A percentile compares a stretch with the other conserved stretches of the same genome.
Conservation (phyloP, 352 stramenopile species). For the Phytophthora pseudosyringae region DNA sequence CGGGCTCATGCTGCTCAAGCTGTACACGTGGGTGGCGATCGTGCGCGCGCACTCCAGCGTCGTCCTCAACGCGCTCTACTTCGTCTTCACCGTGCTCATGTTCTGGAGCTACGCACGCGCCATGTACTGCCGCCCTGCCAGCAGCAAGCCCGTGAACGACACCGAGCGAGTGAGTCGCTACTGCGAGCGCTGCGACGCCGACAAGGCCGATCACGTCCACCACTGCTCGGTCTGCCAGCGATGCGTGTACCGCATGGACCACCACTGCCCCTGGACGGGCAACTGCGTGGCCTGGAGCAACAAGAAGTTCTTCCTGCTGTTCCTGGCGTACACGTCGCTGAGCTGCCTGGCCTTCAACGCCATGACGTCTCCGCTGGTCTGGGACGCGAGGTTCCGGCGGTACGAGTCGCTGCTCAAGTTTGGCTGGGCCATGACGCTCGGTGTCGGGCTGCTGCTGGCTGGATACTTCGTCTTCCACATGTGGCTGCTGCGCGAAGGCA, state of each 20-base stretch:
- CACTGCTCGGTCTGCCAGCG: slow-evolving; percentile 80
- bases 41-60: slow-evolving; percentile 33
- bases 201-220: slow-evolving; percentile 67
- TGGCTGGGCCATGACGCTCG: slow-evolving; percentile 56
- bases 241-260: slow-evolving; percentile 88
- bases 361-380: slow-evolving; percentile 46
- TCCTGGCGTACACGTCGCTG: slow-evolving; percentile 75
- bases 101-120: slow-evolving; percentile 78
- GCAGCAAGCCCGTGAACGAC: slow-evolving; percentile 12
- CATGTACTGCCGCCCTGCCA: slow-evolving; percentile 37
- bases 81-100: slow-evolving; percentile 58
- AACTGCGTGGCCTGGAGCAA: slow-evolving; percentile 89
- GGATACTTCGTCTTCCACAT: slow-evolving; percentile 83
- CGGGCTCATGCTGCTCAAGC: slow-evolving; percentile 74
- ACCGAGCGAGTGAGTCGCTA: slow-evolving; percentile 49
- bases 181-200: slow-evolving; percentile 77
- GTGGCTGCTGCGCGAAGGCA: slow-evolving; percentile 65
- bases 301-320: slow-evolving; percentile 88
- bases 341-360: slow-evolving; percentile 67
- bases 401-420: slow-evolving; percentile 42
- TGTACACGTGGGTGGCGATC: slow-evolving; percentile 54
- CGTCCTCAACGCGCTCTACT: slow-evolving; percentile 49
- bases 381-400: slow-evolving; percentile 10
- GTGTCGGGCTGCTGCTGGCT: slow-evolving; percentile 59
- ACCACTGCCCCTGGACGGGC: slow-evolving; percentile 86